Base-by-base conservation (phyloP, 2,329 filamentous ascomycete genomes). In the Phyllosticta paracitricarpa region DNA sequence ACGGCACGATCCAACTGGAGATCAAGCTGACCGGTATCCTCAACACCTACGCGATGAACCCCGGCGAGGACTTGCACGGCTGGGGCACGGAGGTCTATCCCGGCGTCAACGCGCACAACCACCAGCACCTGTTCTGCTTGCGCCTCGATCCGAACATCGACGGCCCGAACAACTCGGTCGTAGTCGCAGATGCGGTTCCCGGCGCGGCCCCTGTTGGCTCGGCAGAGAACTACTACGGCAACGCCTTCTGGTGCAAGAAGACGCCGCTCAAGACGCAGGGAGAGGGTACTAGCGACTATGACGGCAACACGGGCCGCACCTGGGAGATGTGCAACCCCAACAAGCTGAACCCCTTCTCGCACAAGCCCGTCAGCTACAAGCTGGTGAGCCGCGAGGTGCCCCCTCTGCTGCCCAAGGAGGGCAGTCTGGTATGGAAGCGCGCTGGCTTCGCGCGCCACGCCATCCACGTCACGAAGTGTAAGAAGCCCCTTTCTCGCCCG, bases 71-170 rank as follows among this genome's bases (percentile, higher is more conserved):
- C 65, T 88, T 89, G 8, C 79, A 89, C 30, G 90, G 89, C 63
- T 96, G 90, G 89, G 92, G 92, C 61, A 96, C 91, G 0, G 87
- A 96, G 73, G 92, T 97, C 8, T 94, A 93, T 70, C 89, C 90
- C 0, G 87, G 89, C 51, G 91, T 96, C 70, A 96, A 96, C 69
- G 92, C 92, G 0, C 92, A 96, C 77, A 96, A 96, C 77, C 92
- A 97, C 74, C 91, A 97, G 75, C 92, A 97, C 73, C 82, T 97
- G 33, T 97, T 97, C 83, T 96, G 91, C 71, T 78, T 97, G 53
- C 89, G 92, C 52, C 79, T 96, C 53, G 89, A 97, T 71, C 84
- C 91, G 33, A 94, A 93, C 70, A 83, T 97, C 61, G 92, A 96
- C 70, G 92, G 92, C 0, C 84, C 87, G 0, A 82, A 86, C 65